These are phyloP conservation scores for Takashimella tepidaria DNA, from an alignment of 1,284 basidiomycete genomes.

Conservation along the genomic window DNA sequence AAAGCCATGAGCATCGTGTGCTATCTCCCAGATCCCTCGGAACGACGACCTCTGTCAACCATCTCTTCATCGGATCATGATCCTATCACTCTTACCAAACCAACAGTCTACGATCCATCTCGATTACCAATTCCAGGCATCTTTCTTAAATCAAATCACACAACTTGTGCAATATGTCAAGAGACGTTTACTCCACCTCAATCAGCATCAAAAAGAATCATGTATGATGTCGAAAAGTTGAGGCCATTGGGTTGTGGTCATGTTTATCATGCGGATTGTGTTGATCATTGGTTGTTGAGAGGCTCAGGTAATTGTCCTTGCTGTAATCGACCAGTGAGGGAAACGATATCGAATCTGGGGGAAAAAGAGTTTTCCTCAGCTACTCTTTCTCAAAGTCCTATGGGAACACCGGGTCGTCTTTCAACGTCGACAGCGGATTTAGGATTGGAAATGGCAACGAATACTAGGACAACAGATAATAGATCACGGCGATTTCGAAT, in stretches of 20 bases:
- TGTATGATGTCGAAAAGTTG: constrained; percentile 25
- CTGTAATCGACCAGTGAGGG: constrained; percentile 30
- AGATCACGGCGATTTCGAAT: too few species aligned
- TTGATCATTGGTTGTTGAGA: constrained; percentile 35
- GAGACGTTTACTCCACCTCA: constrained; percentile 23
- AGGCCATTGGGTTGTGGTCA: constrained; percentile 32
- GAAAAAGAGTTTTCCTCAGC: too few species aligned
- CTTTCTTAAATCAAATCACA: constrained; percentile 16
- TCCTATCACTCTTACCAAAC: neutral
- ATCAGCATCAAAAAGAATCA: constrained; percentile 15
- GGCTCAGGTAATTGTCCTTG: constrained; percentile 33
- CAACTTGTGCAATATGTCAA: constrained; percentile 38
- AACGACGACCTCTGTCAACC: neutral
- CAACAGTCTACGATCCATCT: constrained; percentile 5
- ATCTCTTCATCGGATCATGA: neutral
- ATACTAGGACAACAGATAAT: too few species aligned
- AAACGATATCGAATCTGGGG: constrained; percentile 3
- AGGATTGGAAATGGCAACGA: too few species aligned
- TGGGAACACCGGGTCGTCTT: too few species aligned
- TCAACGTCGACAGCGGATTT: too few species aligned
- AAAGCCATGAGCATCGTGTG: constrained; percentile 18
- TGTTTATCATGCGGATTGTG: constrained; percentile 35
- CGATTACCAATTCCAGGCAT: constrained; percentile 21
- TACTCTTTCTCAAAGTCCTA: too few species aligned
- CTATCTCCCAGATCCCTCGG: constrained; percentile 23